Evolutionary conservation across 352 stramenopile species (phyloP), one percentile per base, ranked within the genome.

Genomic region (Hyaloperonospora brassicae): DNA sequence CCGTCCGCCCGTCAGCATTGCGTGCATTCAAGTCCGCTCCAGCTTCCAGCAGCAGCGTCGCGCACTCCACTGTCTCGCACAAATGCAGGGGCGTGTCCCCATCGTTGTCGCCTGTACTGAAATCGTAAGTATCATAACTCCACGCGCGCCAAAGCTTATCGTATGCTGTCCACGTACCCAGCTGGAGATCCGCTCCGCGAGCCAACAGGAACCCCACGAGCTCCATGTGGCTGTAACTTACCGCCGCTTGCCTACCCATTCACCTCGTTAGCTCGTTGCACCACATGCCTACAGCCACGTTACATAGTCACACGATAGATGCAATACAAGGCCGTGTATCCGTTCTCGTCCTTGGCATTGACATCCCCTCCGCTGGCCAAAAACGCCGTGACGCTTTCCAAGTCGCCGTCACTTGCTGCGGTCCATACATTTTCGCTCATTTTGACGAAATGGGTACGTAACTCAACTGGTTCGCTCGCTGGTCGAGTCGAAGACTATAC

Each of bases 171-270:
- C 14, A 49, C 68, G 21, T n/a, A 78, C 75, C 72, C 2, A 87
- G 55, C 13, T 50, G 72, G 7, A 71, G 65, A 8, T 54, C 43
- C 6, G 76, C 76, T 1, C 76, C 76, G 17, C 62, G 73, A 14
- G 66, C 57, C 21, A 87, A 50, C 41, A 87, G 51, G 21, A 79
- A 69, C 54, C 63, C 46, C 24, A 84, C 70, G 25, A 87, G 50
- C 50, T 87, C 73, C 39, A 70, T 66, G 67, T 87, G 70, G 54
- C 64, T 80, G 60, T 87, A 87, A 66, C 76, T 85, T 66, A 85
- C 76, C 0, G 76, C 76, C 10, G 76, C 76, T 50, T 87, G 76
- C 10, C 76, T 87, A 43, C 49, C 34, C 47, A 25, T 14, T 31
- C 39, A 14, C 36, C 17, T 48, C 9, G 24, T 55, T n/a, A 24